Percentiles rank a stretch among this genome's conserved stretches.
phyloP scores from a whole-genome alignment of 1,284 basidiomycete genomes.

The Testicularia cyperi region DNA sequence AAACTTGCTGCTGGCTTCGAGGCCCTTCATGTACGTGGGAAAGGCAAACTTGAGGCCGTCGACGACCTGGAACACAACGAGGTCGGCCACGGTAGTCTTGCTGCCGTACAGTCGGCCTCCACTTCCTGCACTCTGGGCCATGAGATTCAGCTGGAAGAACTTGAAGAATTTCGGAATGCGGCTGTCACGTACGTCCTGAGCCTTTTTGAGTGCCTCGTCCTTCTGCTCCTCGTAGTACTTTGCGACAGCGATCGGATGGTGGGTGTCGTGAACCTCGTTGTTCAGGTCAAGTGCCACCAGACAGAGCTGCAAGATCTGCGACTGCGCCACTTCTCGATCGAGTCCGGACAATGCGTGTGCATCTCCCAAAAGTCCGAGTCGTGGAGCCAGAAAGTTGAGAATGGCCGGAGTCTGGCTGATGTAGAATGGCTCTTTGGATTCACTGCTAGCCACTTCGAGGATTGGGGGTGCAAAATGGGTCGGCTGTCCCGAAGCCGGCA shows the following conservation, averaged over 20 bases:
- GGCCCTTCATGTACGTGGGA: conserved; percentile 61
- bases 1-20: conserved; percentile 56
- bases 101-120: conserved; percentile 60
- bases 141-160: conserved; percentile 61
- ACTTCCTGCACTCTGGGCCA: too few species aligned
- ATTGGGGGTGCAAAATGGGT: conserved; percentile 60
- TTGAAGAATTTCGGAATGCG: conserved; percentile 65
- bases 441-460: conserved; percentile 27
- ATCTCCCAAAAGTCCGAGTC: conserved; percentile 55
- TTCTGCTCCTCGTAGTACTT: conserved; percentile 65
- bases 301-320: conserved; percentile 62
- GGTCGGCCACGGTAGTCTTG: conserved; percentile 64
- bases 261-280: conserved; percentile 62
- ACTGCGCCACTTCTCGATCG: conserved; percentile 21
- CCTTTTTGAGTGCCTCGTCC: conserved; percentile 53
- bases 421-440: conserved; percentile 12
- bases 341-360: conserved; percentile 10
- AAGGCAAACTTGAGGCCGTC: conserved; percentile 64
- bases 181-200: conserved; percentile 62
- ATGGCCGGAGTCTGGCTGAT: conserved; percentile 63
- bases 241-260: conserved; percentile 30
- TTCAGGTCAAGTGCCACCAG: conserved; percentile 63
- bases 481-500: conserved; percentile 10
- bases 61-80: conserved; percentile 63
- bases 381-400: conserved; percentile 63